phyloP scores from a whole-genome alignment of 2,329 filamentous ascomycete genomes.

The Diaporthe vaccinii region DNA sequence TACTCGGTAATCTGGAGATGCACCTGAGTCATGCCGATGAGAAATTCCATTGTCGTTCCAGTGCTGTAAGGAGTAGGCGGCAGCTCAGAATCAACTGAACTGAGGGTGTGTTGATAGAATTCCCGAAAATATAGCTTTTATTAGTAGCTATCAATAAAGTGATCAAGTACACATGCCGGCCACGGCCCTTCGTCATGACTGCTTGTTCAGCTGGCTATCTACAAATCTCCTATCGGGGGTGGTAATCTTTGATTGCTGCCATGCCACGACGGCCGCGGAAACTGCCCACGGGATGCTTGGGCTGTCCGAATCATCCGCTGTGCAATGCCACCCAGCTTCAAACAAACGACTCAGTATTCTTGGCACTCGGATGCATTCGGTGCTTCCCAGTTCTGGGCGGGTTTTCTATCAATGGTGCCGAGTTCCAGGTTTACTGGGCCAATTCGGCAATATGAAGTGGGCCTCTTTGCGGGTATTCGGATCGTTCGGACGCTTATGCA shows the following conservation, averaged over 20 bases:
- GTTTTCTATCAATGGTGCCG: neutral
- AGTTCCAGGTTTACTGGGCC: neutral
- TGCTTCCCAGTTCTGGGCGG: neutral
- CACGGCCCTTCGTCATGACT: neutral
- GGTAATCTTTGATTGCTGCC: neutral
- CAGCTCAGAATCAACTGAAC: neutral
- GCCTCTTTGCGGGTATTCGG: neutral
- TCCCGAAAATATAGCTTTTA: neutral
- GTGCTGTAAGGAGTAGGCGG: neutral
- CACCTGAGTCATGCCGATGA: neutral
- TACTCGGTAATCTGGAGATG: neutral
- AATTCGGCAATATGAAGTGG: neutral
- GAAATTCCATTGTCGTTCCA: neutral
- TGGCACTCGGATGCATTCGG: neutral
- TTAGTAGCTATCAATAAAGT: neutral
- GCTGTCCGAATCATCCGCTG: neutral
- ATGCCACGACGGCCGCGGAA: neutral
- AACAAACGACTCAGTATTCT: neutral
- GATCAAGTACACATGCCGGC: too few relatives aligned
- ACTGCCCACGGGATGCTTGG: neutral
- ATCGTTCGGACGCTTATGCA: neutral
- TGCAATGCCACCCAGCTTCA: neutral
- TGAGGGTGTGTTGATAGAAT: neutral
- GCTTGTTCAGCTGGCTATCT: neutral
- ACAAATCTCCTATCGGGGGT: neutral